Base-by-base conservation (phyloP, 2,329 filamentous ascomycete genomes). In the Monascus ruber region DNA sequence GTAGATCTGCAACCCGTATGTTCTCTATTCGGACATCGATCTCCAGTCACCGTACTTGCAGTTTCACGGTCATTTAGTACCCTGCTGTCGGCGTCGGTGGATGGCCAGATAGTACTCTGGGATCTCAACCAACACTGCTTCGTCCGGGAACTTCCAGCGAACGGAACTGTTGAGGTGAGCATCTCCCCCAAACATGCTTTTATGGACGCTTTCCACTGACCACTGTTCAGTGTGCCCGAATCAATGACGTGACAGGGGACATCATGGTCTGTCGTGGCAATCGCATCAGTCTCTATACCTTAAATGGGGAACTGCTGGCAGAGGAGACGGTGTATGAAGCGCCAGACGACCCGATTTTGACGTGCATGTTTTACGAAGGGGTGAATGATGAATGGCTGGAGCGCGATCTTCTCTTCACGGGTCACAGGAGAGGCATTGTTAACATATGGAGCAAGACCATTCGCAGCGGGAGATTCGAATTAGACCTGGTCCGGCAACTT, bases 291-390 rank as follows among this genome's bases (percentile, higher is more conserved):
- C 64, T 98, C 1, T 95, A 85, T 59, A 89, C 85, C 0, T 73
- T 98, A 31, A 98, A 98, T 50, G 91, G 91, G 3, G 77, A 83
- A 5, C 61, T 88, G 1, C 69, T 98, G 2, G 69, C 95, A 0
- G 79, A 91, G 41, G 85, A 94, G 59, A 81, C 83, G 29, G 76
- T 94, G 0, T 91, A 85, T 51, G 73, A 77, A 11, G 64, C 69
- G 4, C 68, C 73, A 6, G 84, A 89, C 24, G 89, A 95, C 54
- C 79, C 74, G 28, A 79, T 95, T 2, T 72, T 85, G 36, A 79
- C 82, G 1, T 91, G 87, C 47, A 85, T 88, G 2, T 94, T 94
- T 60, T 96, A 96, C 63, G 88, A 96, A 59, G 89, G 89, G 0
- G 75, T 79, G 0, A 83, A 81, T 2, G 91, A 87, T 50, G 91